phyloP scores from a whole-genome alignment of 345 rosid species.

The Populus pruinosa region DNA sequence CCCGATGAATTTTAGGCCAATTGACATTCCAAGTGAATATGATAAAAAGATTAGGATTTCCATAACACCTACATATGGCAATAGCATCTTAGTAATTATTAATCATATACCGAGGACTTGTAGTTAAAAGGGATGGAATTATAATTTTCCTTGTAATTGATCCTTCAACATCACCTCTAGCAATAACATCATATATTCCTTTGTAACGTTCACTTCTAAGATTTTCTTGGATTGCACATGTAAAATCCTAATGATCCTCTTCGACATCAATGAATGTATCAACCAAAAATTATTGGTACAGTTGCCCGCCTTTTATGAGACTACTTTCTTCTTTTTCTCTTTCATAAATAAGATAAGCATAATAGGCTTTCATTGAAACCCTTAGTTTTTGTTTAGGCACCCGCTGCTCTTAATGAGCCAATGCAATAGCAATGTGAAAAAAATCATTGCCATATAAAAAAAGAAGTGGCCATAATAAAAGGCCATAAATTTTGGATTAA shows the following conservation, averaged over 20 bases:
- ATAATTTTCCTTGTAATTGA: background rate
- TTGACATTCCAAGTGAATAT: background rate
- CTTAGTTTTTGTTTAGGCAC: too few relatives aligned
- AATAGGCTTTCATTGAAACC: background rate
- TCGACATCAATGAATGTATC: background rate
- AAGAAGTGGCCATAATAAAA: background rate
- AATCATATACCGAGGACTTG: background rate
- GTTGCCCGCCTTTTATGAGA: background rate
- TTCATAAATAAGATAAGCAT: background rate
- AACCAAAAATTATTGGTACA: background rate
- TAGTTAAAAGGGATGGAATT: background rate
- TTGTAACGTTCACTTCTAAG: background rate
- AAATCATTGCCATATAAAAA: background rate
- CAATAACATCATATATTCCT: background rate
- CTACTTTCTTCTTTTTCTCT: rapidly evolving
- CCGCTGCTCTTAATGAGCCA: background rate
- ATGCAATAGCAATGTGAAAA: background rate
- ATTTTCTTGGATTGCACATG: background rate
- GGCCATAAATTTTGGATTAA: background rate
- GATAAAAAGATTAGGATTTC: background rate
- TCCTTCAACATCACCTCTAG: background rate
- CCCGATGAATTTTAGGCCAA: background rate
- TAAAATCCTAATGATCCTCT: background rate
- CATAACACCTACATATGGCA: background rate
- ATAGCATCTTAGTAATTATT: background rate